These are phyloP conservation scores for Isoetes taiwanensis DNA, from an alignment of 75 land plant species.

Conservation along the genomic window DNA sequence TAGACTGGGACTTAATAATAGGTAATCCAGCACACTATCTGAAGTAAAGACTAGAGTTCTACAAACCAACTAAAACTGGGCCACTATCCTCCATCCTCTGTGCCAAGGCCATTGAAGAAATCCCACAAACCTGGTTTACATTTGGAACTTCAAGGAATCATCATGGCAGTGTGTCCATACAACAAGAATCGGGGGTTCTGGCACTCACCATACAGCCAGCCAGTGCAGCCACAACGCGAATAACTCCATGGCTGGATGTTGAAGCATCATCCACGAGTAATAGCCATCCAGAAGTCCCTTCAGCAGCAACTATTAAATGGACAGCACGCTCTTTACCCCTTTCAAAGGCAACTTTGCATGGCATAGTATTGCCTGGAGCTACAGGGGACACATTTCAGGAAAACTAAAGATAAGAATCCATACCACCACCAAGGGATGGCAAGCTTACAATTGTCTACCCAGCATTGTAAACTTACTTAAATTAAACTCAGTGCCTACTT, in stretches of 20 bases:
- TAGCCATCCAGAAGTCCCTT: constrained; percentile 63
- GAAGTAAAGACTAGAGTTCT: too few species aligned
- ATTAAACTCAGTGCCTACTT: constrained; percentile 59
- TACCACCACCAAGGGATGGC: too few species aligned
- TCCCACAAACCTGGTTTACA: too few species aligned
- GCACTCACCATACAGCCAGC: constrained; percentile 63
- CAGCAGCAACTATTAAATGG: constrained; percentile 37
- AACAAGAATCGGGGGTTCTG: neutral
- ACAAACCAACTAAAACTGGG: too few species aligned
- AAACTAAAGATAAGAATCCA: too few species aligned
- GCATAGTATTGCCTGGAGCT: constrained; percentile 53
- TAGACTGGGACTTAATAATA: too few species aligned
- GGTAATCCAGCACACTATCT: too few species aligned
- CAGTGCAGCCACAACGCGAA: constrained; percentile 84
- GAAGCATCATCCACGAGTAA: constrained; percentile 63
- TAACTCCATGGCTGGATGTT: constrained; percentile 35
- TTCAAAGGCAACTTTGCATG: constrained; percentile 94
- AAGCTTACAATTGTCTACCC: too few species aligned
- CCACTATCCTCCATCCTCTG: too few species aligned
- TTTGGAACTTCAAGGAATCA: constrained; percentile 1
- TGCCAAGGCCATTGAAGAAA: too few species aligned
- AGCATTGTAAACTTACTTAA: constrained; percentile 66
- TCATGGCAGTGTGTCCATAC: neutral
- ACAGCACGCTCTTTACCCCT: constrained; percentile 88
- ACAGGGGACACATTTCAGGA: too few species aligned